Conservation (phyloP, 768 basidiomycete species). For the Nidularia pulvinata region DNA sequence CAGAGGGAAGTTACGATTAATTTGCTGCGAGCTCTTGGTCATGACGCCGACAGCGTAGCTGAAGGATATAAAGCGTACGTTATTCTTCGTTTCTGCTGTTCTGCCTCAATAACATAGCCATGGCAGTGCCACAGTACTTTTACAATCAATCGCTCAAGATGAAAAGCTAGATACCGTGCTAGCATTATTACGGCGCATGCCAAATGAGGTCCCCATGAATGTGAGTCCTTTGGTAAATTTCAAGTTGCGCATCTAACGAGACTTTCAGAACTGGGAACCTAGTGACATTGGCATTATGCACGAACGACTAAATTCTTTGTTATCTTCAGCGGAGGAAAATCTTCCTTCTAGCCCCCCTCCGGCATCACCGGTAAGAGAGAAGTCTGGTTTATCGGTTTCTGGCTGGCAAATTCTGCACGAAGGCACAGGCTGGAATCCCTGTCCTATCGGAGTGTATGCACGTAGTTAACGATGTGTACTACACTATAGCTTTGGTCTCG, state of each 20-base stretch:
- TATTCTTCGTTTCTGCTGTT: background rate
- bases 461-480: too few relatives aligned
- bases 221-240: too few relatives aligned
- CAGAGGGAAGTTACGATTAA: conserved; percentile 41
- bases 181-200: too few relatives aligned
- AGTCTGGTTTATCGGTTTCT: background rate
- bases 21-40: conserved; percentile 50
- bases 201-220: too few relatives aligned
- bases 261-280: conserved; percentile 45
- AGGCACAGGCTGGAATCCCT: conserved; percentile 53
- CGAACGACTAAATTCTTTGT: conserved; percentile 41
- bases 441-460: conserved; percentile 64
- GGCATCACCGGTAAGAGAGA: background rate
- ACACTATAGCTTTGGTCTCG: too few relatives aligned
- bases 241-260: too few relatives aligned
- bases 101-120: too few relatives aligned
- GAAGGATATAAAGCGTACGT: conserved; percentile 31
- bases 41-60: conserved; percentile 16
- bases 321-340: conserved; percentile 9
- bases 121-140: background rate
- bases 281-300: conserved; percentile 56
- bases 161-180: too few relatives aligned
- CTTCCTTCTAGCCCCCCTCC: background rate
- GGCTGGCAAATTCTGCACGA: conserved; percentile 58
- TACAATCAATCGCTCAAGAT: too few relatives aligned